Evolutionary conservation across 1,284 basidiomycete species (phyloP), one percentile per base, ranked within the genome.

Genomic region (Cronartium ribicola): DNA sequence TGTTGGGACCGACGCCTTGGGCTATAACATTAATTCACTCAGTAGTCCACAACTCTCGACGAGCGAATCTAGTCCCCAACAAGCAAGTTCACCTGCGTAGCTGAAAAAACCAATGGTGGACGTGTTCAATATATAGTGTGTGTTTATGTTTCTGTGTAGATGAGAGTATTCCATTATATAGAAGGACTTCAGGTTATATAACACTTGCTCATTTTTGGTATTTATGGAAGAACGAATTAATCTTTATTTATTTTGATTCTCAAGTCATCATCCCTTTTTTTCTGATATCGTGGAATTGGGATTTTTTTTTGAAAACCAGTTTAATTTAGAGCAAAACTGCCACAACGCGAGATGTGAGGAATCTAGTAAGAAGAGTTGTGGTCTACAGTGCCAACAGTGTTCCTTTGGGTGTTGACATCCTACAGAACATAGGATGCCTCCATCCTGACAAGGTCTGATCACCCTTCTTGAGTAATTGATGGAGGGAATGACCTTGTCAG

Each of bases 1-100:
- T 39, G 71, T 73, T 11, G 71, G 55, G 14, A 40, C 59, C 40
- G 29, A 66, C 51, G 71, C 46, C 10, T 40, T 73, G 5, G 64
- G 71, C 0, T 57, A 66, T 8, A 22, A 57, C 22, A 13, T 60
- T 2, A n/a, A 29, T 48, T 66, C 7, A 40, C 8, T 40, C 20
- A 37, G 22, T 13, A 11, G 62, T 36, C 13, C n/a, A 39, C 29
- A 11, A 43, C 37, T 55, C 62, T 13, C 14, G 43, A 44, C 46
- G 40, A 10, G 10, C 17, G 37, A 14, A 13, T 44, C 59, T 36
- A 37, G n/a, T 39, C 41, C 46, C 46, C n/a, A 14, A 22, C 6
- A 60, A 61, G 37, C 17, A 44, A 46, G 22, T 11, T 55, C 36
- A 13, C 6, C 22, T 36, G 36, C n/a, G 39, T 40, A 11, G 48